A percentile compares a stretch with the other conserved stretches of the same genome.
phyloP scores from a whole-genome alignment of 2,329 filamentous ascomycete genomes.

The Colletotrichum orbiculare region DNA sequence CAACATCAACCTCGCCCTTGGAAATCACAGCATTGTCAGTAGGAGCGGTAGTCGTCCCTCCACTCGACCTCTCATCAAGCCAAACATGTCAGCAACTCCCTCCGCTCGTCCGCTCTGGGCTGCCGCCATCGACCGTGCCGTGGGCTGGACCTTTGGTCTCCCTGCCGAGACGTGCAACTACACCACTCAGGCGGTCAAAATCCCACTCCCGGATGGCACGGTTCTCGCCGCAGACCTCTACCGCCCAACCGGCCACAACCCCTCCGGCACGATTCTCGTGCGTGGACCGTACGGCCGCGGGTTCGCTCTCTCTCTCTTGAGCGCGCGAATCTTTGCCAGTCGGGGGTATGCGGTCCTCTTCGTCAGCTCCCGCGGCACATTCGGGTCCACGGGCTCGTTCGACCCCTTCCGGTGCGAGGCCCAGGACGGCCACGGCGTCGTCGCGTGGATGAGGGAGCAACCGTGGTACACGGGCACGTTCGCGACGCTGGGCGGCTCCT shows the following conservation, averaged over 20 bases:
- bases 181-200: slow-evolving; percentile 21
- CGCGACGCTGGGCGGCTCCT: slow-evolving; percentile 38
- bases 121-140: slow-evolving; percentile 2
- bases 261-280: slow-evolving; percentile 35
- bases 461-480: slow-evolving; percentile 40
- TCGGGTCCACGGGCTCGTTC: slow-evolving; percentile 24
- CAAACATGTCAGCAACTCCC: not conserved
- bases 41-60: too few relatives aligned
- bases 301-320: slow-evolving; percentile 14
- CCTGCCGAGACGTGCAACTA: slow-evolving; percentile 33
- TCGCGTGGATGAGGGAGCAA: slow-evolving; percentile 40
- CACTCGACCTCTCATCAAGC: too few relatives aligned
- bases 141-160: slow-evolving; percentile 15
- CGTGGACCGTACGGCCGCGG: slow-evolving; percentile 37
- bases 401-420: slow-evolving; percentile 30
- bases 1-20: too few relatives aligned
- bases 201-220: slow-evolving; percentile 35
- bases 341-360: slow-evolving; percentile 40
- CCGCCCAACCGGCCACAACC: slow-evolving; percentile 32
- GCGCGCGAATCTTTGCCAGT: slow-evolving; percentile 37
- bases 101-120: not conserved
- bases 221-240: slow-evolving; percentile 43
- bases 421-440: slow-evolving; percentile 36
- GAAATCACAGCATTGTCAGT: too few relatives aligned
- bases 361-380: slow-evolving; percentile 37